These are phyloP conservation scores for Diaporthe vexans DNA, from an alignment of 2,329 filamentous ascomycete species.

Conservation along the genomic window DNA sequence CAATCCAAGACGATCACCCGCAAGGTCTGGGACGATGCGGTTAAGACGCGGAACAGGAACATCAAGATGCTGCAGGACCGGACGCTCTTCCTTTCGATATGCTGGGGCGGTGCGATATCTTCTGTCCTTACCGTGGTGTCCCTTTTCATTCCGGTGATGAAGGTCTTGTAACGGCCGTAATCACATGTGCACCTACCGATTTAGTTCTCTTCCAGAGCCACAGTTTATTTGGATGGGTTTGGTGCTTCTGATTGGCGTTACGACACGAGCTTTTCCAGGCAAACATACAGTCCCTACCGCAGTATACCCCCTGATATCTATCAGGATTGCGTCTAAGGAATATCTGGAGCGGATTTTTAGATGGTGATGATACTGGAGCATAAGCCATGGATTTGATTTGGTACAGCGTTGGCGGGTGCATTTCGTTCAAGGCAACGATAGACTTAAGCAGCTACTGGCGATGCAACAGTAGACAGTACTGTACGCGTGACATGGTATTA, in stretches of 20 bases:
- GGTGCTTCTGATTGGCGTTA: constrained; percentile 4
- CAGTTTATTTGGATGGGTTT: background rate
- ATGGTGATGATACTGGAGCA: background rate
- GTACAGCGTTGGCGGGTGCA: background rate
- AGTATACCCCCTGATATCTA: constrained; percentile 17
- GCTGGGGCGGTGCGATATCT: constrained; percentile 52
- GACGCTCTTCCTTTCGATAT: constrained; percentile 51
- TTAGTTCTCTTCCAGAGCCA: background rate
- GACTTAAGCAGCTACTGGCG: background rate
- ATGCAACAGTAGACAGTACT: background rate
- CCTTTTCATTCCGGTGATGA: constrained; percentile 48
- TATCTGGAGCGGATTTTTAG: background rate
- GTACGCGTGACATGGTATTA: constrained; percentile 1
- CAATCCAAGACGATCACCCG: constrained; percentile 45
- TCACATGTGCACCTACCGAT: background rate
- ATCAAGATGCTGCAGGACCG: constrained; percentile 53
- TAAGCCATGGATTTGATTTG: background rate
- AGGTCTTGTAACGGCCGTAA: constrained; percentile 3
- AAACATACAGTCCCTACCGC: constrained; percentile 27
- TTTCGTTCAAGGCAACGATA: constrained; percentile 9
- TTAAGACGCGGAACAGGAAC: constrained; percentile 50
- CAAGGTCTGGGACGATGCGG: constrained; percentile 50
- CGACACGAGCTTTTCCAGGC: background rate
- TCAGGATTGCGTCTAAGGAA: constrained; percentile 31
- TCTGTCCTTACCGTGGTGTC: constrained; percentile 48